Evolutionary conservation across 495 filamentous ascomycete genomes (phyloP), one percentile per base, ranked within the genome.

Genomic region (Neurospora hispaniola): DNA sequence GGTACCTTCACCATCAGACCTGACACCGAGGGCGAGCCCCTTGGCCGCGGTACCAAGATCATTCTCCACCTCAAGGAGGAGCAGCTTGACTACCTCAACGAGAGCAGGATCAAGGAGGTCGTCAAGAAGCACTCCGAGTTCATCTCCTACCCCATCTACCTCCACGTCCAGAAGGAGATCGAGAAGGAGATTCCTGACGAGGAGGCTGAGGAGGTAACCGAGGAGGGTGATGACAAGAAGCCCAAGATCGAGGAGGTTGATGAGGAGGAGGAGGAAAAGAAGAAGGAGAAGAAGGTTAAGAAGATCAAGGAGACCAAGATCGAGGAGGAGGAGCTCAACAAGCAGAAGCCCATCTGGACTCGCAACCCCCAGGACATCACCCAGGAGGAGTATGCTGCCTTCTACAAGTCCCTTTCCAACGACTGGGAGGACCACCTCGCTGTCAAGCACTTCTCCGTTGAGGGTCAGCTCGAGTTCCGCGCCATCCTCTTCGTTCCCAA

Each of bases 111-210:
- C 88, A 99, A 99, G 92, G 96, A 99, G 89, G 94, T 99, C 75
- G 93, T 99, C 86, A 98, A 98, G 93, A 99, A 99, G 92, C 96
- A 99, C 91, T 98, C 96, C 83, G 96, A 99, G 88, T 99, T 99
- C 91, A 99, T 99, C 89, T 98, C 96, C 71, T 99, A 99, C 90
- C 96, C 96, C 77, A 99, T 99, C 89, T 99, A 97, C 89, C 96
- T 99, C 74, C 96, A 99, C 85, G 93, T 98, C 81, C 84, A 92
- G 81, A 99, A 99, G 90, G 96, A 98, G 92, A 95, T 91, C 79
- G 96, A 99, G 93, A 97, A 88, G 80, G 96, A 99, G 87, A 94
- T 98, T 75, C 94, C 94, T 73, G 96, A 98, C 83, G 96, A 98
- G 87, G 94, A 98, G 70, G 95, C 91, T 54, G 93, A 97, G 85